Evolutionary conservation across 805 yeast species (phyloP).

Genomic region (Lipomyces mesembrius): DNA sequence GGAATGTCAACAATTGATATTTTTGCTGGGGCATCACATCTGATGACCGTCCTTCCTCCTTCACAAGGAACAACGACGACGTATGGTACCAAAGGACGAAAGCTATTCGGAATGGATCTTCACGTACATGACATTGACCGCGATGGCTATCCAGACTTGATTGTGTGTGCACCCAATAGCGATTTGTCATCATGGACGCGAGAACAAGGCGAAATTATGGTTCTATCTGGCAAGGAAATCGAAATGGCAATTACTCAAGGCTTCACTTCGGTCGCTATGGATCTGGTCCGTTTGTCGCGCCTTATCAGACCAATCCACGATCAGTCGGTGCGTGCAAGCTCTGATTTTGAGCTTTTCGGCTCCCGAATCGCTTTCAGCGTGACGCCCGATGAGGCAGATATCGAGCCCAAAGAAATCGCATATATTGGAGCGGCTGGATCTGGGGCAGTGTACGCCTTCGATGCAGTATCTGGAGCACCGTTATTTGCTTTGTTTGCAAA

Average conservation of each 20-base stretch:
- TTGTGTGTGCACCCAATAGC: conserved; percentile 53
- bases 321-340: conserved; percentile 35
- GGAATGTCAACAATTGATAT: conserved; percentile 54
- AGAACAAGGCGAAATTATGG: conserved; percentile 38
- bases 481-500: conserved; percentile 17
- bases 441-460: conserved; percentile 25
- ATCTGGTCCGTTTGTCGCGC: conserved; percentile 18
- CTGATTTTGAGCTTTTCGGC: conserved; percentile 35
- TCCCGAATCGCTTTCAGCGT: conserved; percentile 19
- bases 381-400: neutral
- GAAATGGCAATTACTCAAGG: conserved; percentile 30
- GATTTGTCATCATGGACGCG: conserved; percentile 50
- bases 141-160: conserved; percentile 51
- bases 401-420: conserved; percentile 1
- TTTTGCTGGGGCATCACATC: conserved; percentile 36
- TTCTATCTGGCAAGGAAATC: conserved; percentile 25
- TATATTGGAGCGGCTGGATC: conserved; percentile 30
- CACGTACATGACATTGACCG: conserved; percentile 46
- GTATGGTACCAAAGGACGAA: conserved; percentile 51
- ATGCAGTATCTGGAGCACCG: conserved; percentile 18
- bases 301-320: conserved; percentile 15
- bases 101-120: conserved; percentile 51
- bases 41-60: conserved; percentile 40
- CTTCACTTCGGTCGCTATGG: conserved; percentile 23
- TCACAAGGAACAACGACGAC: conserved; percentile 41